A percentile compares a stretch with the other conserved stretches of the same genome.
Conservation (phyloP, 768 basidiomycete species). For the Termitomyces sp. region DNA sequence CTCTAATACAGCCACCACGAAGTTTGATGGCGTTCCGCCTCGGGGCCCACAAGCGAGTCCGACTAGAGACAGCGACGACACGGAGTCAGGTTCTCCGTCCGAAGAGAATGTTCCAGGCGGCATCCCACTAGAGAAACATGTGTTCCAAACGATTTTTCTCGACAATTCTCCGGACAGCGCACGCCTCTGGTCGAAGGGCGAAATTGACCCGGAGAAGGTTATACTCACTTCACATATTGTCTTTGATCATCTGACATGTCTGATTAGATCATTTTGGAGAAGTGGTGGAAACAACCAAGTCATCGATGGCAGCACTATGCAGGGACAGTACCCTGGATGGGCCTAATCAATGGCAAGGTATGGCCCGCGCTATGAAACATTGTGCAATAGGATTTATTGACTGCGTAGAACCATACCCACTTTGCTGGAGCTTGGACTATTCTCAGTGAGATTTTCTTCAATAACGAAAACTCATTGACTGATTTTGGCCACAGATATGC, state of each 20-base stretch:
- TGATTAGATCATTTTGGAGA: constrained; percentile 36
- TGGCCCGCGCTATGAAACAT: background rate
- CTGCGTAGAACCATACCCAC: constrained; percentile 28
- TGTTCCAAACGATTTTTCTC: constrained; percentile 53
- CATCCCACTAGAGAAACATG: constrained; percentile 37
- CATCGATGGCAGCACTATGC: constrained; percentile 49
- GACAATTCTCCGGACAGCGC: constrained; percentile 37
- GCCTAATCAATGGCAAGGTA: constrained; percentile 34
- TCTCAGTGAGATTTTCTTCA: constrained; percentile 23
- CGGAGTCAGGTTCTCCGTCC: constrained; percentile 1
- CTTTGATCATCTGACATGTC: background rate
- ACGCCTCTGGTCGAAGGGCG: constrained; percentile 40
- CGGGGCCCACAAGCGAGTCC: constrained; percentile 14
- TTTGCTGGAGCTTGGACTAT: constrained; percentile 39
- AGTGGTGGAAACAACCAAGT: constrained; percentile 55
- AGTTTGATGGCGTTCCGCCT: constrained; percentile 26
- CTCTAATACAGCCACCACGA: background rate
- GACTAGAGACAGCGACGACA: background rate
- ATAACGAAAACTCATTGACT: background rate
- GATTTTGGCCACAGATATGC: constrained; percentile 26
- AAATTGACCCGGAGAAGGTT: constrained; percentile 35
- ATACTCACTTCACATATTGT: background rate
- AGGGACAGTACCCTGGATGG: constrained; percentile 37
- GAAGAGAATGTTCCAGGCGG: constrained; percentile 15
- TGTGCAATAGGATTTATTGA: background rate